Conservation (phyloP, 495 filamentous ascomycete species). For the Elaphomyces granulatus region DNA sequence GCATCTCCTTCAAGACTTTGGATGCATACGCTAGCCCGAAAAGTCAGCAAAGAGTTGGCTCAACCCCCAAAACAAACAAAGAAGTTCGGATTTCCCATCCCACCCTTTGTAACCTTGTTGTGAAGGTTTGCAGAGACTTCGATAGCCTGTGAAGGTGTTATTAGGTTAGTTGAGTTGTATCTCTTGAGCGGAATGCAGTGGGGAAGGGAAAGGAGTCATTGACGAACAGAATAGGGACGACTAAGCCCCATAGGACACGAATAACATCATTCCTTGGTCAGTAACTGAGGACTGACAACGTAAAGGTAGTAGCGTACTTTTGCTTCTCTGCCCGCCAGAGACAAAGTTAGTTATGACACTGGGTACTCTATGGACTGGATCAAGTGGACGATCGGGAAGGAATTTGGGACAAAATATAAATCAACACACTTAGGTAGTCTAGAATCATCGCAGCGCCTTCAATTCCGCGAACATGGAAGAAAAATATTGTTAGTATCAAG, state of each 20-base stretch:
- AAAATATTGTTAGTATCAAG: slow-evolving; percentile 16
- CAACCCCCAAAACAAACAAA: too few relatives aligned
- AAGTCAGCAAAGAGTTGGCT: slow-evolving; percentile 1
- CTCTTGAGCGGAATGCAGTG: too few relatives aligned
- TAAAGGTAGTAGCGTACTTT: slow-evolving; percentile 33
- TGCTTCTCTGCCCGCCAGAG: slow-evolving; percentile 34
- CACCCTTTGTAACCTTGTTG: slow-evolving; percentile 52
- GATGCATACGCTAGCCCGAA: slow-evolving; percentile 36
- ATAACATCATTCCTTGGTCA: too few relatives aligned
- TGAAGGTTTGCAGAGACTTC: slow-evolving; percentile 54
- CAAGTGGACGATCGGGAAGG: too few relatives aligned
- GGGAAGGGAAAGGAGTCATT: not conserved
- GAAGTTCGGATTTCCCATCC: slow-evolving; percentile 5
- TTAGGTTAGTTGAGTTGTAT: too few relatives aligned
- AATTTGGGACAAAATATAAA: too few relatives aligned
- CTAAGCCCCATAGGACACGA: too few relatives aligned
- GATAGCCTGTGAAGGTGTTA: slow-evolving; percentile 45
- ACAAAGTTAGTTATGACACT: too few relatives aligned
- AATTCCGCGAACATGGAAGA: too few relatives aligned
- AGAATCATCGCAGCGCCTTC: slow-evolving; percentile 28
- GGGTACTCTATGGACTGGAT: too few relatives aligned
- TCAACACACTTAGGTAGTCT: slow-evolving; percentile 42
- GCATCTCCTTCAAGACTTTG: slow-evolving; percentile 48
- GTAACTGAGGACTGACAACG: too few relatives aligned
- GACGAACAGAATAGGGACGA: slow-evolving; percentile 46